Base-by-base conservation (phyloP, 139 green algal genomes). In the Picochlorum sp. region DNA sequence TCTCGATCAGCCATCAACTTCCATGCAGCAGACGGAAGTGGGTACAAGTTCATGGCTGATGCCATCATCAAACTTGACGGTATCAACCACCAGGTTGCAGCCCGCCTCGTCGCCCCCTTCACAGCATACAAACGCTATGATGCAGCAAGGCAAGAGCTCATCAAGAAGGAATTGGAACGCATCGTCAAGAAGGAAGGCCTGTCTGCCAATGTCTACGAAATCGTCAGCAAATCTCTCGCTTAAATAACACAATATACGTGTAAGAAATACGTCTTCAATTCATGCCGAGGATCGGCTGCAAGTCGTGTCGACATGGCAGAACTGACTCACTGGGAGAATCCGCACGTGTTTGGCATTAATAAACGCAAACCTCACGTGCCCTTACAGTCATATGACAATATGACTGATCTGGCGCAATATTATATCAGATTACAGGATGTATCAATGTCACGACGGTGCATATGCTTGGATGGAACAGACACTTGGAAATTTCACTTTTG, bases 171-270 rank as follows among this genome's bases (percentile, higher is more conserved):
- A 69, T 69, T 98, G 34, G 58, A 91, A 71, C 69, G 89, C 65
- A 95, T 98, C 59, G 50, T 85, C 14, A 75, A 71, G 10, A 72
- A 49, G 18, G 62, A 80, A 34, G 87, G 84, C 2, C 69, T 97
- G 2, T 85, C 63, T 24, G 88, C 95, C 51, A 98, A 98, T 65
- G 86, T 95, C 26, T 95, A 83, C 47, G 93, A 98, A 75, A 97
- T 98, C 59, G 90, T 82, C 0, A 78, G 62, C 62, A 97, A 97
- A 80, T 81, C 61, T 13, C 60, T 97, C 52, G n/a, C 21, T 18
- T 59, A 59, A 59, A 18, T 18, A 59, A 38, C 13, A 30, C 28
- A 30, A 30, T 59, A 30, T 11, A 41, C 34, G 34, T 41, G 34
- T 41, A 41, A 41, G 34, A 41, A 41, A 41, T 41, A 41, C 34